Evolutionary conservation across 495 filamentous ascomycete species (phyloP), one percentile per base, ranked within the genome.

Genomic region (Lasiosphaeria ovina): DNA sequence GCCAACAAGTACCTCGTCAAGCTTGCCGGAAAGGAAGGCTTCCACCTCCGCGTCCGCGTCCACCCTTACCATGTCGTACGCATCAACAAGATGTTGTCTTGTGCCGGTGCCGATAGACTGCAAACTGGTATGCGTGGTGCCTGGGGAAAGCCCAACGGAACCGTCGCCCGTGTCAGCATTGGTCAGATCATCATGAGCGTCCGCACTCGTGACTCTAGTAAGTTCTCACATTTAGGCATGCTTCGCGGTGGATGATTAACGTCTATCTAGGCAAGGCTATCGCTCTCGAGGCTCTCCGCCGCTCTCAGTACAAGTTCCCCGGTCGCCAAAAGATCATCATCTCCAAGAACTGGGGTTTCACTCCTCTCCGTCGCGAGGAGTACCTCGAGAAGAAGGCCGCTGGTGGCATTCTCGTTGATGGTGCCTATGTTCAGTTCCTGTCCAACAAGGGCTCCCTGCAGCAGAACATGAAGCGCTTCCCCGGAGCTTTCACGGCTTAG

Each of bases 51-150:
- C 70, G 89, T 98, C 77, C 93, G 94, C 76, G 93, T 91, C 71
- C 94, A 98, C 86, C 94, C 94, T 63, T 97, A 90, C 92, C 94
- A 98, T 83, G 93, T 98, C 80, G 86, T 97, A 83, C 94, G 94
- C 79, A 98, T 98, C 91, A 98, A 98, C 90, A 98, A 98, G 86
- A 98, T 98, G 94, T 90, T 98, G 89, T 97, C 93, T 65, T 98
- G 94, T 78, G 94, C 94, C 71, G 94, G 94, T 81, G 94, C 94
- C 87, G 94, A 98, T 97, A 88, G 94, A 85, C 87, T 98, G 73
- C 94, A 98, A 79, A 98, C 94, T 64, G 94, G 94, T 81, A 98
- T 98, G 94, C 94, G 94, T 88, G 94, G 94, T 86, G 94, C 94
- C 65, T 98, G 90, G 86, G 94, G 94, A 76, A 98, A 98, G 87